phyloP scores from a whole-genome alignment of 2,329 filamentous ascomycete species.

The Venturia nashicola region DNA sequence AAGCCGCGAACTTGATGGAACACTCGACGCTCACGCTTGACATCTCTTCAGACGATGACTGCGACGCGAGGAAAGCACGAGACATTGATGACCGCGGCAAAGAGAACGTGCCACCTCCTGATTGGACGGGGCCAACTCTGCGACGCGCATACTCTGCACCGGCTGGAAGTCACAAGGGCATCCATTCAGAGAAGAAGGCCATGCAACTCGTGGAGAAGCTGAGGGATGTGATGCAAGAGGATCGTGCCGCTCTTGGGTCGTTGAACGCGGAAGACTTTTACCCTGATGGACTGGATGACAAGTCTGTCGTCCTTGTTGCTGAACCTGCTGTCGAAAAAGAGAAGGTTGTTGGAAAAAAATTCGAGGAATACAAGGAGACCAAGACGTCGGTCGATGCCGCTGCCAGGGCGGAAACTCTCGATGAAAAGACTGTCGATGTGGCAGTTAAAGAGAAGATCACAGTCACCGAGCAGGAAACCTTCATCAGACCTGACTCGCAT shows the following conservation, averaged over 20 bases:
- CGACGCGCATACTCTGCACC: constrained; percentile 7
- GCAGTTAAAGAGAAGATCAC: neutral
- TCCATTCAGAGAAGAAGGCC: constrained; percentile 11
- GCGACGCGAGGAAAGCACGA: constrained; percentile 33
- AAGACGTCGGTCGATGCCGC: neutral
- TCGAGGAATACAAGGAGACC: neutral
- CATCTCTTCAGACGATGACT: constrained; percentile 72
- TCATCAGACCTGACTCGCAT: neutral
- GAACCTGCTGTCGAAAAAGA: neutral
- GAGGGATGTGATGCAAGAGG: constrained; percentile 28
- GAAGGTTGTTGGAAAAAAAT: neutral
- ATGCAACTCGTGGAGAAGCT: neutral
- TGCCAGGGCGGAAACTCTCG: neutral
- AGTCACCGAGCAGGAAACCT: neutral
- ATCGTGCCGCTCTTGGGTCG: constrained; percentile 25
- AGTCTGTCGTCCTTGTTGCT: constrained; percentile 11
- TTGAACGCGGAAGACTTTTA: constrained; percentile 26
- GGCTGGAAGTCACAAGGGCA: constrained; percentile 13
- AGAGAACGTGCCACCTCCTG: constrained; percentile 76
- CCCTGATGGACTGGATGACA: constrained; percentile 23
- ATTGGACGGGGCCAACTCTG: constrained; percentile 17
- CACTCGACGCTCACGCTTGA: constrained; percentile 80
- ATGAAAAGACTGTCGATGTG: neutral
- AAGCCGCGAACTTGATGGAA: constrained; percentile 85
- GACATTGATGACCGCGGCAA: constrained; percentile 58